Evolutionary conservation across 139 green algal species (phyloP), one percentile per base, ranked within the genome.

Genomic region (Monoraphidium neglectum): DNA sequence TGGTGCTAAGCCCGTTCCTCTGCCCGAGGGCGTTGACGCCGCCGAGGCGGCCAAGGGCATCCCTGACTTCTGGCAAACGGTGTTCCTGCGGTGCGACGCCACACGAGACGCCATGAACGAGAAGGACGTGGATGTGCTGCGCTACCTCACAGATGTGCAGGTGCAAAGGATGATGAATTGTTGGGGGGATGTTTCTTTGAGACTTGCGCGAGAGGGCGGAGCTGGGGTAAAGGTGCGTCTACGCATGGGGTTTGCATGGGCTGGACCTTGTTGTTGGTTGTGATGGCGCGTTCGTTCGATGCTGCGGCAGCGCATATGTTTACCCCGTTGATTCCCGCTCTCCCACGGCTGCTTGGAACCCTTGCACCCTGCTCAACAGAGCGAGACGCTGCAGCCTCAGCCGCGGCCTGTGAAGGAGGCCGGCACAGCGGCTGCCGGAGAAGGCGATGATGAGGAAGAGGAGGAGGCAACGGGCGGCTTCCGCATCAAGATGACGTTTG

Each of bases 101-200:
- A 85, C 89, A 18, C 76, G 71, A 33, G 77, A 85, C 38, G 78
- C 89, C 80, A 91, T 94, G 30, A 91, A 84, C 36, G 94, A 97
- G 62, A 95, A 97, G 82, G 95, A 98, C 68, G 82, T 91, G 49
- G 92, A 92, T 37, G 88, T 94, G n/a, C 86, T 98, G 40, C 87
- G 87, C 51, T 92, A 92, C 79, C 82, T 98, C 26, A 90, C 79
- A 26, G 90, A 98, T 80, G 85, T 98, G 68, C 87, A 70, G 54
- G 83, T 77, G 26, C 76, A 85, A 60, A 36, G 64, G 15, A 68
- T 94, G 8, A 51, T 12, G 43, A 12, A 8, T 8, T 8, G 8
- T 51, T 51, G 8, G 43, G 66, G 36, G 76, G 40, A 26, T 65
- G 18, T 57, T 15, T 57, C 49, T 26, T 26, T 57, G 15, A 57